Evolutionary conservation across 1,284 basidiomycete species (phyloP), one percentile per base, ranked within the genome.

Genomic region (Papiliotrema fonsecae): DNA sequence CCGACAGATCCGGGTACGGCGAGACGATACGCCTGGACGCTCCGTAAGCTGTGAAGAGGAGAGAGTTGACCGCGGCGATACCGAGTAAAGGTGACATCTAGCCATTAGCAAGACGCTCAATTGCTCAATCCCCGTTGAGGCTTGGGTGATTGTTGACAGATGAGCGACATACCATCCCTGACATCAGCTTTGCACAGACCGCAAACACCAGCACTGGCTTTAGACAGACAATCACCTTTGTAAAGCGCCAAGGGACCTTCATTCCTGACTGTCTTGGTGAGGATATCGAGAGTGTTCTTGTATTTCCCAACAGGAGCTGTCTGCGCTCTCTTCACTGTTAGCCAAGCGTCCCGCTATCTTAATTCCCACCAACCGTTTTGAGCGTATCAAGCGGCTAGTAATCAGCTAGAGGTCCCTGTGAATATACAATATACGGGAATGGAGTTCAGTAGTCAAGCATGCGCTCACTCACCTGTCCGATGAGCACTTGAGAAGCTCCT

Each of bases 51-150:
- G 88, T 88, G 73, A 97, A 98, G 6, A 97, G 81, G 18, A 97
- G 79, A 11, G 90, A 94, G 74, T 97, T 97, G 62, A 97, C 93
- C 6, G 88, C 92, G 1, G 93, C 89, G 26, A 98, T 87, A n/a
- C 94, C 94, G 38, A 96, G 53, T 9, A 98, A 77, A 0, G 94
- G 94, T 41, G 87, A 90, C 0, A 85, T 79, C 89, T 68, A n/a
- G n/a, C n/a, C n/a, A n/a, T n/a, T n/a, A n/a, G n/a, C n/a, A n/a
- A n/a, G n/a, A n/a, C n/a, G n/a, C n/a, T n/a, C 42, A 4, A 24
- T 14, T 2, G 18, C 18, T 37, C 9, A 36, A 36, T 37, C 10
- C 16, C 4, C 19, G 19, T n/a, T 39, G 19, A 16, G 40, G 25
- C 21, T 14, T 2, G 24, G 35, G 13, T n/a, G 16, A 35, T 19